A percentile compares a stretch with the other conserved stretches of the same genome.
Conservation (phyloP, 257 asterid genomes). For the Gardenia jasminoides region DNA sequence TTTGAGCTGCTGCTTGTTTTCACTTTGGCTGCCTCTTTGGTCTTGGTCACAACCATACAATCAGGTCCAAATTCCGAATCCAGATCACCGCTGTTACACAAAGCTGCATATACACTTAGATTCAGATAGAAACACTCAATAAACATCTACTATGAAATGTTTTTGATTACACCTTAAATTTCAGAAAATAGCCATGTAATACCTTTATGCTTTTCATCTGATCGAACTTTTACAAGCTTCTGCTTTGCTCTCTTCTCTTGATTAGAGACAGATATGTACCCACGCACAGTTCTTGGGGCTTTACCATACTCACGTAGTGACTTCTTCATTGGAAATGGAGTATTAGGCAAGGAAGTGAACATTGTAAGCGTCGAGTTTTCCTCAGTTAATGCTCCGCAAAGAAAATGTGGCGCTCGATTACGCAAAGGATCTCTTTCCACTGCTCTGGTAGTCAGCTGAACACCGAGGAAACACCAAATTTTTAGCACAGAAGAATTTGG, state of each 20-base stretch:
- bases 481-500: background rate
- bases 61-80: conserved; percentile 25
- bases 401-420: conserved; percentile 59
- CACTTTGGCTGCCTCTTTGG: conserved; percentile 23
- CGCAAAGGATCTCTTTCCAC: conserved; percentile 58
- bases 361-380: conserved; percentile 54
- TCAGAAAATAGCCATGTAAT: background rate
- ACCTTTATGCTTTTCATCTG: conserved; percentile 30
- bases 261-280: conserved; percentile 25
- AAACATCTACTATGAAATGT: background rate
- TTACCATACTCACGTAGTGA: conserved; percentile 25
- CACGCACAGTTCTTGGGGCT: conserved; percentile 46
- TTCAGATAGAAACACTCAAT: background rate
- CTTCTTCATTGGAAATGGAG: conserved; percentile 37
- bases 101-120: conserved; percentile 27
- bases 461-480: conserved; percentile 2
- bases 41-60: conserved; percentile 2
- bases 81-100: conserved; percentile 25
- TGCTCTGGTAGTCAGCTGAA: conserved; percentile 59
- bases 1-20: conserved; percentile 22
- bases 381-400: conserved; percentile 71
- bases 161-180: background rate
- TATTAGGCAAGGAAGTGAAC: conserved; percentile 43
- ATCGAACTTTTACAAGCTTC: conserved; percentile 15
- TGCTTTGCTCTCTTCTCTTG: conserved; percentile 38